A percentile compares a stretch with the other conserved stretches of the same genome.
Conservation (phyloP, 2,329 filamentous ascomycete genomes). For the Taxawa tesnikishii region DNA sequence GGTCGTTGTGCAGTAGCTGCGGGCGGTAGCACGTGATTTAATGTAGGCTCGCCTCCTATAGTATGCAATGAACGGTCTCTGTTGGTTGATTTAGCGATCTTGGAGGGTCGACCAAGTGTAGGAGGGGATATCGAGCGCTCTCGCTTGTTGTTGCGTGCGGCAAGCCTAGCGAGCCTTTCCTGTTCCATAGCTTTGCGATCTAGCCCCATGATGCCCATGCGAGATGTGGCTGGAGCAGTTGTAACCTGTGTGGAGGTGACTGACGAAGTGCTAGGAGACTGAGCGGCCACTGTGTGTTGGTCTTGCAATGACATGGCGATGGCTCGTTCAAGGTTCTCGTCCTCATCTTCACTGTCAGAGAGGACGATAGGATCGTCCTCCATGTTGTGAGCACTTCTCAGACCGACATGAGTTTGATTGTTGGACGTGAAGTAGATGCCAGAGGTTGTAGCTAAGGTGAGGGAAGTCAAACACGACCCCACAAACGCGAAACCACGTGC, state of each 20-base stretch:
- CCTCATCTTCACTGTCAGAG: slow-evolving; percentile 30
- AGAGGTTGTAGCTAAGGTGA: too few species aligned
- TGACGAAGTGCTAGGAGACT: too few species aligned
- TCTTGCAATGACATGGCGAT: slow-evolving; percentile 32
- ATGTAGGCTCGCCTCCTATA: slow-evolving; percentile 6
- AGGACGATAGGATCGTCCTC: background rate
- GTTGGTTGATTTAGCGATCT: slow-evolving; percentile 1
- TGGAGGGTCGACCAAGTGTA: slow-evolving; percentile 8
- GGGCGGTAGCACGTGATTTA: background rate
- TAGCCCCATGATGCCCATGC: slow-evolving; percentile 40
- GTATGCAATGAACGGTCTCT: background rate
- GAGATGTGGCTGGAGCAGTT: too few species aligned
- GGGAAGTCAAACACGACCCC: too few species aligned
- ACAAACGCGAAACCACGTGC: too few species aligned
- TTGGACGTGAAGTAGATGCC: too few species aligned
- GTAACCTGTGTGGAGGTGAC: too few species aligned
- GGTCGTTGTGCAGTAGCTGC: background rate
- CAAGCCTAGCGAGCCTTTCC: slow-evolving; percentile 60
- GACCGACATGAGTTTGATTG: too few species aligned
- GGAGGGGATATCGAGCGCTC: slow-evolving; percentile 33
- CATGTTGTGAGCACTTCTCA: too few species aligned
- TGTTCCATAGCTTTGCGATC: slow-evolving; percentile 77
- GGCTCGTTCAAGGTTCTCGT: slow-evolving; percentile 49
- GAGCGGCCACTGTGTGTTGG: too few species aligned
- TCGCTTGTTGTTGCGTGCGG: slow-evolving; percentile 41